Evolutionary conservation across 441 rosid genomes (phyloP).

Genomic region (Theobroma grandiflorum): DNA sequence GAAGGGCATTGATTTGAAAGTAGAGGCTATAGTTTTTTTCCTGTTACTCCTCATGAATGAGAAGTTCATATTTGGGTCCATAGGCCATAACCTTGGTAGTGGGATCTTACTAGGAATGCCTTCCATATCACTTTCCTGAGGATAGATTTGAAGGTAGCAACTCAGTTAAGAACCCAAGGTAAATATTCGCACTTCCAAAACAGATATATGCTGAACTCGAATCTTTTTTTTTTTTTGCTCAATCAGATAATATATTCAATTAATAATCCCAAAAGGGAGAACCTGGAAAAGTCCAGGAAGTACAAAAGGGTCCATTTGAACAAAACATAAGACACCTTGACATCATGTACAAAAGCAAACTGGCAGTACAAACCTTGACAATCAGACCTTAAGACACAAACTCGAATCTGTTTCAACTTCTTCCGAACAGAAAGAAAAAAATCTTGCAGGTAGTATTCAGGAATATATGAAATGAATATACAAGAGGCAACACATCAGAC

Average conservation of each 20-base stretch:
- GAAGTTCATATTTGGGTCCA: background rate
- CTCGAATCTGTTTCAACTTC: too few species aligned
- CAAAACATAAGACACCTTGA: too few species aligned
- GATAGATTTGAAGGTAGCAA: background rate
- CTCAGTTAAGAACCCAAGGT: background rate
- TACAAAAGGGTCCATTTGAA: too few species aligned
- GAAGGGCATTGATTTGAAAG: background rate
- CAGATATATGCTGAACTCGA: background rate
- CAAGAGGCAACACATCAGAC: background rate
- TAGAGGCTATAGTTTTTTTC: background rate
- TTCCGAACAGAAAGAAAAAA: background rate
- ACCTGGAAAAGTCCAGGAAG: too few species aligned
- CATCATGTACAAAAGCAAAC: too few species aligned
- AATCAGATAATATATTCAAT: too few species aligned
- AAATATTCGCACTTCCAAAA: background rate
- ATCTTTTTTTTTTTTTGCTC: too few species aligned
- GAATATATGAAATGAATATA: background rate
- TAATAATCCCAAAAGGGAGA: too few species aligned
- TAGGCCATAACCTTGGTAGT: background rate
- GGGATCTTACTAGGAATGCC: background rate
- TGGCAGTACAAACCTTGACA: too few species aligned
- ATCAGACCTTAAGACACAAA: too few species aligned
- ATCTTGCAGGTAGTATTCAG: background rate
- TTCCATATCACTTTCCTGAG: background rate
- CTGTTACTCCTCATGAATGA: background rate